Percentiles rank a stretch among this genome's conserved stretches.
phyloP scores from a whole-genome alignment of 2,329 filamentous ascomycete species.

The Ophiostoma fasciatum region DNA sequence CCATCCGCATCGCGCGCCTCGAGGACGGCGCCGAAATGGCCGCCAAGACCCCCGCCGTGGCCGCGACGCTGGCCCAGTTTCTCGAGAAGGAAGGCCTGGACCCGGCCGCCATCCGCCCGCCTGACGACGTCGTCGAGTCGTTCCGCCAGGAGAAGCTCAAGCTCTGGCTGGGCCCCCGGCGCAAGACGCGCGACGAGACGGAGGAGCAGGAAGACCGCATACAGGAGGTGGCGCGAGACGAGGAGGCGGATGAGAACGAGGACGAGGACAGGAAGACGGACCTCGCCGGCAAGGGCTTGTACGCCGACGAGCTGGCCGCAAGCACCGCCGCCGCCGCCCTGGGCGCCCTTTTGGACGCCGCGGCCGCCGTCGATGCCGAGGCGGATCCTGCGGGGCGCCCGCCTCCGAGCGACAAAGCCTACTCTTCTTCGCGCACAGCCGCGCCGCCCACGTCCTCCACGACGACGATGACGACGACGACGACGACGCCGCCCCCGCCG shows the following conservation, averaged over 20 bases:
- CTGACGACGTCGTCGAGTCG: conserved; percentile 7
- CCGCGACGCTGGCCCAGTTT: conserved; percentile 12
- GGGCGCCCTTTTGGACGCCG: conserved; percentile 1
- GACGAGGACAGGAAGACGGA: no score
- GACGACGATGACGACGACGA: background rate
- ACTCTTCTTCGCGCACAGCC: no score
- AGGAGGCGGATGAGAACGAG: conserved; percentile 3
- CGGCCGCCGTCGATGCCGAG: background rate
- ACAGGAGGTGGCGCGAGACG: conserved; percentile 6
- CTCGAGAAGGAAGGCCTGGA: conserved; percentile 14
- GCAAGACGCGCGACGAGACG: conserved; percentile 6
- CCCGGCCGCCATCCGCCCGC: conserved; percentile 10
- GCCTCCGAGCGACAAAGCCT: no score
- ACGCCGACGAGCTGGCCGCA: no score
- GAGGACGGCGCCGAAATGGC: conserved; percentile 7
- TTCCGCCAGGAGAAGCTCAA: conserved; percentile 9
- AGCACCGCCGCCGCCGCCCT: no score
- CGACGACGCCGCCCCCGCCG: no score
- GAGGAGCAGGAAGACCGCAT: conserved; percentile 7
- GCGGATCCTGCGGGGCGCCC: no score
- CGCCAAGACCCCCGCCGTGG: conserved; percentile 10
- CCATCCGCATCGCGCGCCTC: conserved; percentile 18
- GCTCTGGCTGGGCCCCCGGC: conserved; percentile 9
- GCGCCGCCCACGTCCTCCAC: no score
- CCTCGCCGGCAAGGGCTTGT: background rate